A percentile compares a stretch with the other conserved stretches of the same genome.
phyloP scores from a whole-genome alignment of 2,329 filamentous ascomycete species.

The Colletotrichum tabaci region DNA sequence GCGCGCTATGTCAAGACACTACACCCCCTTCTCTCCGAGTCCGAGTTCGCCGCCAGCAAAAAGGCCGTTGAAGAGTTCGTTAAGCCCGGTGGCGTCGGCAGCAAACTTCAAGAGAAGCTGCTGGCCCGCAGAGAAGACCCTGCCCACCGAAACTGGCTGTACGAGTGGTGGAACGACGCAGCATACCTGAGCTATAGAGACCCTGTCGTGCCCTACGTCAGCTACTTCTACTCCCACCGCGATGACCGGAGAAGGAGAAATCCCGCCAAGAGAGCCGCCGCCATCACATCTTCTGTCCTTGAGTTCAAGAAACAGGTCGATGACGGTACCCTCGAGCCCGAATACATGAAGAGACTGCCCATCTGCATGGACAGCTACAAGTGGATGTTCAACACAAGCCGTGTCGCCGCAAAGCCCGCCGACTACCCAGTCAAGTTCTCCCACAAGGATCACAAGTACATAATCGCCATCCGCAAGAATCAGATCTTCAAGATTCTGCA shows the following conservation, averaged over 20 bases:
- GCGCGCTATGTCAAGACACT: constrained; percentile 86
- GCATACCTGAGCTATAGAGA: constrained; percentile 96
- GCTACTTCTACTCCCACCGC: constrained; percentile 99
- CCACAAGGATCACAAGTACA: constrained; percentile 83
- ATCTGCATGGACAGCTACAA: constrained; percentile 99
- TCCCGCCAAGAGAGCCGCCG: constrained; percentile 92
- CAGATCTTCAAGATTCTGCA: constrained; percentile 95
- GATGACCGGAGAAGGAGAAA: constrained; percentile 91
- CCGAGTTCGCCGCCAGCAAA: constrained; percentile 80
- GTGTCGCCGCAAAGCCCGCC: constrained; percentile 84
- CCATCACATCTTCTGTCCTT: constrained; percentile 86
- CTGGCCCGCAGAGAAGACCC: constrained; percentile 84
- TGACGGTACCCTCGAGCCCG: constrained; percentile 85
- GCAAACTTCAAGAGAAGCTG: constrained; percentile 89
- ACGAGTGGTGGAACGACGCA: constrained; percentile 98
- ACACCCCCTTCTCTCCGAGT: constrained; percentile 78
- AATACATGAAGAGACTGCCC: constrained; percentile 98
- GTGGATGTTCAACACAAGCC: constrained; percentile 98
- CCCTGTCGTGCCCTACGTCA: constrained; percentile 97
- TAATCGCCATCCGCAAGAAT: constrained; percentile 93
- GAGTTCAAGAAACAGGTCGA: constrained; percentile 98
- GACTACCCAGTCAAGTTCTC: constrained; percentile 90
- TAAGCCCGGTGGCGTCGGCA: constrained; percentile 86
- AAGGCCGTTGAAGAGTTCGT: constrained; percentile 91
- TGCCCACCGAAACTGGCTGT: constrained; percentile 91